Percentiles rank a stretch among this genome's conserved stretches.
phyloP scores from a whole-genome alignment of 73 alveolate species.

The Symbiodinium natans region DNA sequence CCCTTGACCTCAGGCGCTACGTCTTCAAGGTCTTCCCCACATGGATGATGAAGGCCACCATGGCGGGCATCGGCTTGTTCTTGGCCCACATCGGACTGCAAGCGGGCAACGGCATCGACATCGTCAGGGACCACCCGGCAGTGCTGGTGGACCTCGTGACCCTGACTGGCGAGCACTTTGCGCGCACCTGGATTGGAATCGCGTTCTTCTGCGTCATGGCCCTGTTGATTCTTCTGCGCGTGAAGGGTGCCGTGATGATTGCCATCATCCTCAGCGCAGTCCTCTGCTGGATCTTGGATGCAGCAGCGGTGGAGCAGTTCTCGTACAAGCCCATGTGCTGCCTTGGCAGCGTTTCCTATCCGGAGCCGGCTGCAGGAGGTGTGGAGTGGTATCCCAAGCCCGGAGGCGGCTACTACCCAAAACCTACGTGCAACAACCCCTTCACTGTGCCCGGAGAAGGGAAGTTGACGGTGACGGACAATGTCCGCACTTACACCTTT shows the following conservation, averaged over 20 bases:
- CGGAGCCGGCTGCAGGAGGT: neutral
- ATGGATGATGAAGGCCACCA: conserved; percentile 15
- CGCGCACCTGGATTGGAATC: conserved; percentile 8
- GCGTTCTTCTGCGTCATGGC: neutral
- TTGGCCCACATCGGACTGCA: conserved; percentile 1
- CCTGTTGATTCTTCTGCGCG: neutral
- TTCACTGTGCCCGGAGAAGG: conserved; percentile 1
- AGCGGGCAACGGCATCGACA: conserved; percentile 28
- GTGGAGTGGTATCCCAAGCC: conserved; percentile 26
- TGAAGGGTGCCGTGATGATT: neutral
- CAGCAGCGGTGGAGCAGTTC: conserved; percentile 3
- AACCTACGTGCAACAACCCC: neutral
- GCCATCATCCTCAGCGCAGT: neutral
- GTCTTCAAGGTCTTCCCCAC: conserved; percentile 15
- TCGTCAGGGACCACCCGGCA: conserved; percentile 3
- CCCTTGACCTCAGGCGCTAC: neutral
- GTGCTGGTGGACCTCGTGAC: conserved; percentile 31
- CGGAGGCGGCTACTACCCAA: conserved; percentile 2
- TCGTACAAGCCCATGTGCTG: conserved; percentile 21
- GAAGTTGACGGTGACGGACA: neutral
- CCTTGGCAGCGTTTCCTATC: conserved; percentile 2
- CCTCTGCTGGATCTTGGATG: neutral
- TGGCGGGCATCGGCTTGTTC: conserved; percentile 21
- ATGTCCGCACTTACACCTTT: neutral
- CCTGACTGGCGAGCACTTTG: neutral